Conservation (phyloP, 805 yeast species). For the Ogataea trehaloabstinens region DNA sequence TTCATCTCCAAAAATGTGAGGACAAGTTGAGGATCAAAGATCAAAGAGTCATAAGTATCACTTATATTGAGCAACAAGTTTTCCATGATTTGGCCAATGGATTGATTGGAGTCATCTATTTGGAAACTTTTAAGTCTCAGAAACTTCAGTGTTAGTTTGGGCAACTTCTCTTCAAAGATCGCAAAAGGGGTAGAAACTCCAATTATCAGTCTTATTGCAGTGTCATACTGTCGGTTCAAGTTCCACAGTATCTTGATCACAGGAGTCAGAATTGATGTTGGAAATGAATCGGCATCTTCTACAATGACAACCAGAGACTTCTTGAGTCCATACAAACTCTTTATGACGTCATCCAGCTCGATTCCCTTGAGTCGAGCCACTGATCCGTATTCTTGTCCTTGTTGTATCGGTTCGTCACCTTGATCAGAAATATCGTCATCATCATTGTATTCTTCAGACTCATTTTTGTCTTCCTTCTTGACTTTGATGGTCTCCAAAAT, state of each 20-base stretch:
- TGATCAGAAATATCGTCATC: conserved; percentile 9
- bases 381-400: conserved; percentile 1
- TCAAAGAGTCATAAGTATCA: conserved; percentile 31
- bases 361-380: conserved; percentile 8
- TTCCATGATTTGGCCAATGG: conserved; percentile 32
- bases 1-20: conserved; percentile 25
- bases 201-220: conserved; percentile 24
- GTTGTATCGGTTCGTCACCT: no score
- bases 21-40: conserved; percentile 31
- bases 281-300: conserved; percentile 37
- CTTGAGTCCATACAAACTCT: conserved; percentile 9
- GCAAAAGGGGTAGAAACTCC: conserved; percentile 35
- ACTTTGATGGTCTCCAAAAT: conserved; percentile 11
- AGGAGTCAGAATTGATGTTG: conserved; percentile 23
- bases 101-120: conserved; percentile 31
- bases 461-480: conserved; percentile 8
- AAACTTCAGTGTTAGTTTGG: conserved; percentile 22
- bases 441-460: conserved; percentile 11
- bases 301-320: conserved; percentile 25
- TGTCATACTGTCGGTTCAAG: conserved; percentile 12
- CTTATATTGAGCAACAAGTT: conserved; percentile 30
- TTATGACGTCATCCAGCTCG: conserved; percentile 28
- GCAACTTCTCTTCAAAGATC: conserved; percentile 34
- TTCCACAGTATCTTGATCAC: conserved; percentile 24
- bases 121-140: conserved; percentile 27